Evolutionary conservation across 768 basidiomycete genomes (phyloP), one percentile per base, ranked within the genome.

Genomic region (Mycena venus): DNA sequence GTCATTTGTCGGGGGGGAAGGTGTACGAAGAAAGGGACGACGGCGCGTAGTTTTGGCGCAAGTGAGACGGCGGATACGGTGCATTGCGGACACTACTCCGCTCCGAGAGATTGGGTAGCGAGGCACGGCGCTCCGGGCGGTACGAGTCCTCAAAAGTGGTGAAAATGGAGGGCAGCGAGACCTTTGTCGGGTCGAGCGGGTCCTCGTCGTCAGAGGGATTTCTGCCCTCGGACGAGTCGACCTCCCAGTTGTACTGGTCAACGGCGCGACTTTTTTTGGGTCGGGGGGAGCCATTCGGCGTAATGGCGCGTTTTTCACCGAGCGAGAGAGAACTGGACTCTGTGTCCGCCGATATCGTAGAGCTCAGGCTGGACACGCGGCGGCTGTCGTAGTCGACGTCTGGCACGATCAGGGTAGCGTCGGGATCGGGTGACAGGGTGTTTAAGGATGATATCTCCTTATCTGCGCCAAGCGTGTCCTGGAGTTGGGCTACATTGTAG

Each of bases 361-460:
- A 94, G 81, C n/a, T n/a, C n/a, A n/a, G n/a, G n/a, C 89, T 88
- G 83, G 94, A 95, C 94, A 95, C 95, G 80, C 94, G 92, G 80
- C 94, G 89, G 42, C 82, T 81, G 74, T 86, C 81, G 89, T 93
- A 91, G 83, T 91, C 90, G 75, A 90, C 79, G 82, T 89, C 90
- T 74, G 87, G 78, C 56, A 88, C 85, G 62, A 91, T 83, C 73
- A 88, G 79, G 34, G 85, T 83, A 75, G 88, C 82, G 82, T 76
- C 72, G 76, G 74, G 73, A 74, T 78, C 79, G 73, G 74, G 72
- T 80, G 81, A 82, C 79, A 76, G 72, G 58, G 53, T 53, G 66
- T 62, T 32, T 25, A 75, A 23, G 47, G 70, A 76, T 55, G 63
- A 65, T 67, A 73, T 59, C 68, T 77, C 72, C 72, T 77, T 77